Conservation (phyloP, 2,329 filamentous ascomycete species). For the Orbilia blumenaviensis region DNA sequence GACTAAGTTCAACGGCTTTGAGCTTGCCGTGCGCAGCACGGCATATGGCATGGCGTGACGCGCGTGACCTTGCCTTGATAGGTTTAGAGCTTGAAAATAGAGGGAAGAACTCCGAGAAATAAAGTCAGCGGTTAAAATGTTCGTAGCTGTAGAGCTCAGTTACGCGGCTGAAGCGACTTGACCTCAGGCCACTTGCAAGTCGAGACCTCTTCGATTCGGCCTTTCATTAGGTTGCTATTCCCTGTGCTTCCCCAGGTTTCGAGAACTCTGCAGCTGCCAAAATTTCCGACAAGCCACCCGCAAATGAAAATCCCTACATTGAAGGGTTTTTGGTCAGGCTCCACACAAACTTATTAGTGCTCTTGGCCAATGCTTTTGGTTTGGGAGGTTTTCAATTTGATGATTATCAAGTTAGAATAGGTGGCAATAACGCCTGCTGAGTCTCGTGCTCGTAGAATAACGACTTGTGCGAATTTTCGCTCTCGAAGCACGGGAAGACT, state of each 20-base stretch:
- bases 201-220: not conserved
- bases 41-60: not conserved
- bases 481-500: too few species aligned
- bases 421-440: not conserved
- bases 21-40: not conserved
- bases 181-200: not conserved
- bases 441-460: too few species aligned
- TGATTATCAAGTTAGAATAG: slow-evolving; percentile 7
- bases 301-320: not conserved
- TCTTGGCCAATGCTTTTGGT: not conserved
- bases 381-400: not conserved
- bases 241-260: slow-evolving; percentile 11
- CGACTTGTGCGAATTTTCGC: not conserved
- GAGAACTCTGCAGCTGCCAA: not conserved
- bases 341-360: not conserved
- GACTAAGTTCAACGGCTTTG: not conserved
- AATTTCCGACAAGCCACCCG: slow-evolving; percentile 9
- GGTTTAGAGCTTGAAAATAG: not conserved
- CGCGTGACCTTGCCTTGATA: slow-evolving; percentile 14
- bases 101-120: not conserved
- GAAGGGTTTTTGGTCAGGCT: not conserved
- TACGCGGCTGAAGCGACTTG: not conserved
- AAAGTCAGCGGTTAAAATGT: not conserved
- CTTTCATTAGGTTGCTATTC: not conserved
- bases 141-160: not conserved